Base-by-base conservation (phyloP, 2,329 filamentous ascomycete species). In the Drechslerella stenobrocha region DNA sequence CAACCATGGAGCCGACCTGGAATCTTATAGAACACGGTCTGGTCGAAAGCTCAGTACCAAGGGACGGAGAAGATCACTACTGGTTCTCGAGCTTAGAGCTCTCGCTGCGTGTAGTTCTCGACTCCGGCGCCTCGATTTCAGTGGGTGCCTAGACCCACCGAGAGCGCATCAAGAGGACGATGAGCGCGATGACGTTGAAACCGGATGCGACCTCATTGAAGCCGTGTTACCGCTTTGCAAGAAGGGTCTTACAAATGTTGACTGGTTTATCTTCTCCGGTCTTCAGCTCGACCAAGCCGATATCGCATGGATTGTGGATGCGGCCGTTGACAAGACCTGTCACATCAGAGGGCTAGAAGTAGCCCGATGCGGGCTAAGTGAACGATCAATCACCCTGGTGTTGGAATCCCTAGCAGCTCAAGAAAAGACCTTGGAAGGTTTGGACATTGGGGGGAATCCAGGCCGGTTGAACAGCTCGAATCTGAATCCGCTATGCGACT, bases 211-310 rank as follows among this genome's bases (percentile, higher is more conserved):
- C 37, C 84, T 89, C 48, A 83, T 86, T 15, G 85, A 87, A 74
- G 86, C 85, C 1, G 78, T 89, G 3, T 84, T 87, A 71, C 84
- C 86, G 1, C 77, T 88, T 3, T 87, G 84, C 75, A 83, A 83
- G 70, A 81, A 83, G 67, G 82, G 86, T 71, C 79, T 84, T 22
- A 88, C 86, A 0, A 86, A 84, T 71, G 83, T 88, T 15, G 84
- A 87, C 73, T 89, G 86, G 86, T 81, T 89, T 53, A 80, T 83
- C 20, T 76, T 89, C 63, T 88, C 84, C 66, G 84, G 84, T 9
- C 86, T 88, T 67, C 81, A 83, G 65, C 80, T 89, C n/a, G 85
- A 84, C 37, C 86, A 89, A 55, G 83, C 84, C 0, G 87, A 89
- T 75, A 77, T 88, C 53, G 86, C 88, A 69, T 82, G 82, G 70